Percentiles rank a stretch among this genome's conserved stretches.
phyloP scores from a whole-genome alignment of 1,284 basidiomycete species.

The Leccinum insigne region DNA sequence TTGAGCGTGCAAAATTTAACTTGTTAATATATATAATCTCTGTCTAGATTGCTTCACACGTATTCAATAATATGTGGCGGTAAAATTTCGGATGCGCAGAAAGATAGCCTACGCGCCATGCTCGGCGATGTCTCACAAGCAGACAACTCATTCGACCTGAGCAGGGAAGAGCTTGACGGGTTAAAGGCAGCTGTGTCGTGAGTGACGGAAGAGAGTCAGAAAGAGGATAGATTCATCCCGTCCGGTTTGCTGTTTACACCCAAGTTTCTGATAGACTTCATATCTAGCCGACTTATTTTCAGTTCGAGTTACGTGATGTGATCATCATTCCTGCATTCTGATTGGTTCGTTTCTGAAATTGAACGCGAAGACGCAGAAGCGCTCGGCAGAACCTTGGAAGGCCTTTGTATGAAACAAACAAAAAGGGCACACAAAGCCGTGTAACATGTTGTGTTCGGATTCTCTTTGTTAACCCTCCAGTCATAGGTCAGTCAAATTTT shows the following conservation, averaged over 20 bases:
- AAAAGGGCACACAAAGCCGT: constrained; percentile 17
- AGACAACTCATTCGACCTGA: constrained; percentile 26
- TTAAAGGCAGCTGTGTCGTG: constrained; percentile 27
- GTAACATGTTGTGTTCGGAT: not conserved
- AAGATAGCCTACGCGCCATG: constrained; percentile 37
- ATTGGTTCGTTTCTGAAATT: constrained; percentile 22
- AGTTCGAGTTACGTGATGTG: constrained; percentile 26
- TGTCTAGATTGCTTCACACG: constrained; percentile 52
- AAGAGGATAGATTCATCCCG: constrained; percentile 21
- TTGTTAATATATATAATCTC: not conserved
- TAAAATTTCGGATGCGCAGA: constrained; percentile 44
- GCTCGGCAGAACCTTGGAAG: constrained; percentile 21
- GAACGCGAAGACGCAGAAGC: constrained; percentile 12
- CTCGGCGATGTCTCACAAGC: constrained; percentile 23
- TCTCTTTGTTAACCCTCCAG: not conserved
- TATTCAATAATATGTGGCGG: constrained; percentile 49
- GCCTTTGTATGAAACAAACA: constrained; percentile 10
- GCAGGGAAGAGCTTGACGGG: constrained; percentile 29
- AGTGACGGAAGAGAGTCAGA: constrained; percentile 15
- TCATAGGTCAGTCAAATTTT: constrained; percentile 16
- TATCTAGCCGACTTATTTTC: constrained; percentile 33
- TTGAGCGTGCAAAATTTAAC: not conserved
- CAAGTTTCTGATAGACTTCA: constrained; percentile 14
- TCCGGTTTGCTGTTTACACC: constrained; percentile 12
- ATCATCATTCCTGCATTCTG: constrained; percentile 16